phyloP scores from a whole-genome alignment of 2,329 filamentous ascomycete species.

The Epichloe sp. region DNA sequence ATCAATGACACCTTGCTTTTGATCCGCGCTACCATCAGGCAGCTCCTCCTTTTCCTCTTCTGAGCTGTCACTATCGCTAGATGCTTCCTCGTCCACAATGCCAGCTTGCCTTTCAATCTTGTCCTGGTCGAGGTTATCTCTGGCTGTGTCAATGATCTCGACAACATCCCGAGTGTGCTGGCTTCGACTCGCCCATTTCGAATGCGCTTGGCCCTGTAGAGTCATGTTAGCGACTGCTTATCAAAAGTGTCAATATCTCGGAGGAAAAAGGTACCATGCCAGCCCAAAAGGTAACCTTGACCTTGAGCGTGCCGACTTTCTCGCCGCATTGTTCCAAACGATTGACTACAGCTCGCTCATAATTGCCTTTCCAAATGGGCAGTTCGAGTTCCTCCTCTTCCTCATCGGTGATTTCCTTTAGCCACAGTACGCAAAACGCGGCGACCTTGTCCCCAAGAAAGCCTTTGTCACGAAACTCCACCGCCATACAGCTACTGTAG shows the following conservation, averaged over 20 bases:
- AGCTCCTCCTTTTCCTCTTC: conserved; percentile 26
- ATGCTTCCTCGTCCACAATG: conserved; percentile 20
- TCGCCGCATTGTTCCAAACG: conserved; percentile 32
- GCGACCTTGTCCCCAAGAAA: conserved; percentile 39
- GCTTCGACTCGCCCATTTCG: conserved; percentile 21
- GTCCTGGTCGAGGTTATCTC: conserved; percentile 20
- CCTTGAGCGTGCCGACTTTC: conserved; percentile 31
- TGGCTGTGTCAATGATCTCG: conserved; percentile 34
- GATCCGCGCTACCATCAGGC: conserved; percentile 22
- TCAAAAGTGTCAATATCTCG: not conserved
- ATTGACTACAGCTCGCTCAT: conserved; percentile 32
- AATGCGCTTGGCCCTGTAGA: conserved; percentile 22
- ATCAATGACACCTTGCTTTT: conserved; percentile 33
- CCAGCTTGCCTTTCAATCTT: conserved; percentile 22
- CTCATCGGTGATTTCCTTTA: conserved; percentile 57
- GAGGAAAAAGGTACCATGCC: conserved; percentile 17
- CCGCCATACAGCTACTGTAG: conserved; percentile 42
- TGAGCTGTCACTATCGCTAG: conserved; percentile 17
- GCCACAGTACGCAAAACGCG: conserved; percentile 54
- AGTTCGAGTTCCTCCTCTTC: conserved; percentile 45
- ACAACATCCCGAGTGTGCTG: conserved; percentile 23
- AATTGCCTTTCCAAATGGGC: conserved; percentile 51
- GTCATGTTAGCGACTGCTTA: not conserved
- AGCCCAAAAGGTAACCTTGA: conserved; percentile 22
- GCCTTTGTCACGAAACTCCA: conserved; percentile 33